These are phyloP conservation scores for Trichothecium roseum DNA, from an alignment of 2,329 filamentous ascomycete species.

Conservation along the genomic window DNA sequence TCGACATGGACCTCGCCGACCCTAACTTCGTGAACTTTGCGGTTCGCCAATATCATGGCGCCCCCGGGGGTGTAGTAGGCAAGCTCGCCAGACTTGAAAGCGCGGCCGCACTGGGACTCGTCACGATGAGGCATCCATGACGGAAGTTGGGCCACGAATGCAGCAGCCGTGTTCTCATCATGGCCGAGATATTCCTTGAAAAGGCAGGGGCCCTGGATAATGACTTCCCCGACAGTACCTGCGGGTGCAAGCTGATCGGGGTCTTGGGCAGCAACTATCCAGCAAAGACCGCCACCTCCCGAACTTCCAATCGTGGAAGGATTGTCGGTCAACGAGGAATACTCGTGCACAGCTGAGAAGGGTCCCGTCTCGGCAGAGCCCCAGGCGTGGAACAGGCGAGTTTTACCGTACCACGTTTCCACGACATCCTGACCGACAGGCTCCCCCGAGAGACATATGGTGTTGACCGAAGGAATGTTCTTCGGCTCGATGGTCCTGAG, in stretches of 20 bases:
- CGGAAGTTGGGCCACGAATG: background rate
- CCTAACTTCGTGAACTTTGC: too few relatives aligned
- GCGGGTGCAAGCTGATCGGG: conserved; percentile 3
- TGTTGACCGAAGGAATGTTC: background rate
- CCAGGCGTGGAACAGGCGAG: conserved; percentile 6
- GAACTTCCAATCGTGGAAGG: too few relatives aligned
- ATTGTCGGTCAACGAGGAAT: background rate
- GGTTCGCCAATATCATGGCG: too few relatives aligned
- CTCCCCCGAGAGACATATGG: conserved; percentile 7
- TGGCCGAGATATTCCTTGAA: conserved; percentile 29
- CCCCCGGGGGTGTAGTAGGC: too few relatives aligned
- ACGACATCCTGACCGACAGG: conserved; percentile 6
- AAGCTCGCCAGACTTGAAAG: too few relatives aligned
- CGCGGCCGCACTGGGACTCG: too few relatives aligned
- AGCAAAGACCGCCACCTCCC: conserved; percentile 4
- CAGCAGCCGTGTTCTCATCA: background rate
- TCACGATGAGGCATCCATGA: background rate
- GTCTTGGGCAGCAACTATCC: conserved; percentile 6
- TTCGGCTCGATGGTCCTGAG: background rate
- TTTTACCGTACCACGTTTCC: conserved; percentile 7
- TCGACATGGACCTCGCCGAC: too few relatives aligned
- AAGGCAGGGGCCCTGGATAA: conserved; percentile 22
- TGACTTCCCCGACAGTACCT: conserved; percentile 6
- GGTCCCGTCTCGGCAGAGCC: conserved; percentile 18
- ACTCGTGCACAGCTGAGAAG: too few relatives aligned